phyloP scores from a whole-genome alignment of 345 rosid genomes.

The Syzygium grande region DNA sequence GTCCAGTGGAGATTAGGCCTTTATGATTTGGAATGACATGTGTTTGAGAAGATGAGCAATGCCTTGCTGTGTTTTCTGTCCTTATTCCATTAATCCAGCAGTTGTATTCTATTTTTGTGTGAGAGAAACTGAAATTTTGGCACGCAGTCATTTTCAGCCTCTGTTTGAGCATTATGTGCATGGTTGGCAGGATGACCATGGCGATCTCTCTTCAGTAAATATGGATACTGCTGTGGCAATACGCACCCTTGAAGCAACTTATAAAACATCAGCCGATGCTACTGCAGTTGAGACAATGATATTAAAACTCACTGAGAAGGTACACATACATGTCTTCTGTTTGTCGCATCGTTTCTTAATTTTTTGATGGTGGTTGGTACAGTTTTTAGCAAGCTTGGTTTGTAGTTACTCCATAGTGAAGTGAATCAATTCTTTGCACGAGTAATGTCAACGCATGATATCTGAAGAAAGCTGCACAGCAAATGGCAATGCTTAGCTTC shows the following conservation, averaged over 20 bases:
- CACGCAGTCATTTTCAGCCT: not conserved
- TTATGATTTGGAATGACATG: not conserved
- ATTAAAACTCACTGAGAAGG: slow-evolving; percentile 78
- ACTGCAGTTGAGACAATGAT: slow-evolving; percentile 84
- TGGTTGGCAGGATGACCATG: slow-evolving; percentile 80
- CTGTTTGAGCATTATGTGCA: not conserved
- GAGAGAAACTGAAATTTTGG: not conserved
- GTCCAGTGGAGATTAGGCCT: not conserved
- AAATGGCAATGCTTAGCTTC: not conserved
- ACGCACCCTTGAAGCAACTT: slow-evolving; percentile 96
- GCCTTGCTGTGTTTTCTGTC: not conserved
- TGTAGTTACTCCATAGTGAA: not conserved
- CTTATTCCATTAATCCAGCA: not conserved
- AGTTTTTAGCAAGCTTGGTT: not conserved
- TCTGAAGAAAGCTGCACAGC: not conserved
- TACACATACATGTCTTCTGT: not conserved
- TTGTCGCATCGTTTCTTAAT: not conserved
- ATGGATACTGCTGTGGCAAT: slow-evolving; percentile 99
- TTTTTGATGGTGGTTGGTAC: not conserved
- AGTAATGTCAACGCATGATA: not conserved
- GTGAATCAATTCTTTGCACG: not conserved
- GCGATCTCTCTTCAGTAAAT: slow-evolving; percentile 94
- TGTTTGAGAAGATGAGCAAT: not conserved
- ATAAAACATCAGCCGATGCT: slow-evolving; percentile 86
- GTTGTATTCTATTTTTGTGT: not conserved